Conservation (phyloP, 345 rosid genomes). For the Gossypium thurberi region DNA sequence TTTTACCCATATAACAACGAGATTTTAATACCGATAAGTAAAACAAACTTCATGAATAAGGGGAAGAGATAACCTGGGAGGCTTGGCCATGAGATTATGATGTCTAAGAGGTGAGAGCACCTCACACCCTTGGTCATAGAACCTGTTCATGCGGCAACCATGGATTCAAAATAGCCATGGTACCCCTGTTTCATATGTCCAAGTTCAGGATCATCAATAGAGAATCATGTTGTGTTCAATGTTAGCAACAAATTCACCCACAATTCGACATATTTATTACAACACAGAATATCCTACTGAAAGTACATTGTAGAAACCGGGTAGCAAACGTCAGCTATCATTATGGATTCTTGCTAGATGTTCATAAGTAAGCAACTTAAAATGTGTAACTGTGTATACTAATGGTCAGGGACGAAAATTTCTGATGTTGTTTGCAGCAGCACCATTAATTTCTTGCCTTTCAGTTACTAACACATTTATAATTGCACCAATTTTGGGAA, state of each 20-base stretch:
- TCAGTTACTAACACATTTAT: neutral
- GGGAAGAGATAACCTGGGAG: slow-evolving; percentile 4
- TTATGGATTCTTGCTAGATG: neutral
- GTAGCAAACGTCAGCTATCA: neutral
- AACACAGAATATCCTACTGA: no score
- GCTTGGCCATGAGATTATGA: neutral
- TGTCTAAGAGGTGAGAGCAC: neutral
- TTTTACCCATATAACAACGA: neutral
- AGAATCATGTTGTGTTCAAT: neutral
- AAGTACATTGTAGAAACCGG: neutral
- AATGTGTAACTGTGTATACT: neutral
- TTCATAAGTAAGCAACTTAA: neutral
- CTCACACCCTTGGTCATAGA: neutral
- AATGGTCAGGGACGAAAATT: neutral
- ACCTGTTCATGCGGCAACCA: neutral
- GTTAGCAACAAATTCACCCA: neutral
- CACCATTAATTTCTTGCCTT: neutral
- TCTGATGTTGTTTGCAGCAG: neutral
- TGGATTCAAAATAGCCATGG: neutral
- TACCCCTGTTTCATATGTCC: neutral
- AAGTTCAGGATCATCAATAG: neutral
- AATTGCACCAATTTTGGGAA: neutral
- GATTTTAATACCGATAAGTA: neutral
- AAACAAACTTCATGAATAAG: neutral
- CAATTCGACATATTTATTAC: neutral